Evolutionary conservation across 306 rosid genomes (phyloP).

Genomic region (Cicer arietinum): DNA sequence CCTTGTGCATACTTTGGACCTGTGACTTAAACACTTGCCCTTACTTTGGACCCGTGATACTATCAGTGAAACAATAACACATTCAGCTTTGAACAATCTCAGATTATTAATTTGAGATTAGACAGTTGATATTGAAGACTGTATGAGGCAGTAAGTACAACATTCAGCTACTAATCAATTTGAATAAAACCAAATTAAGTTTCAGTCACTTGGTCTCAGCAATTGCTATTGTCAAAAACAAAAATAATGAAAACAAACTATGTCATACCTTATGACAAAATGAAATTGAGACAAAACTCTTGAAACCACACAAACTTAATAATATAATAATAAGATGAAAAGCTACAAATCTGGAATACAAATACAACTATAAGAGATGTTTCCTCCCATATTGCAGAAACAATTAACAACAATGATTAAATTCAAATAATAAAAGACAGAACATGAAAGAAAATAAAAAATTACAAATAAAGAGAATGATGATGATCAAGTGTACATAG

Average conservation of each 20-base stretch:
- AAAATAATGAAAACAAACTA: not conserved
- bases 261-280: not conserved
- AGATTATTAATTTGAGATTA: no score
- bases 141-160: no score
- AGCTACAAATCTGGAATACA: not conserved
- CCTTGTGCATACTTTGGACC: slow-evolving; percentile 80
- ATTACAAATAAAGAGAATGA: not conserved
- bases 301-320: slow-evolving; percentile 6
- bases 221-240: not conserved
- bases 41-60: slow-evolving; percentile 62
- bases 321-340: not conserved
- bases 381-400: not conserved
- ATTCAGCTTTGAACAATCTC: no score
- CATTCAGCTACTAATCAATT: no score
- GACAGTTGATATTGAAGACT: no score
- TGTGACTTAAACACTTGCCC: slow-evolving; percentile 89
- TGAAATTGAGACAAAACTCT: not conserved
- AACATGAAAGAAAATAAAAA: not conserved
- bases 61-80: no score
- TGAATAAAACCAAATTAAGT: not conserved
- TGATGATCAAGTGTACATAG: slow-evolving; percentile 61
- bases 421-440: not conserved
- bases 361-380: not conserved
- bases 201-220: not conserved
- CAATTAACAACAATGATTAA: not conserved